These are phyloP conservation scores for Phytophthora idaei DNA, from an alignment of 352 stramenopile species.

Conservation along the genomic window DNA sequence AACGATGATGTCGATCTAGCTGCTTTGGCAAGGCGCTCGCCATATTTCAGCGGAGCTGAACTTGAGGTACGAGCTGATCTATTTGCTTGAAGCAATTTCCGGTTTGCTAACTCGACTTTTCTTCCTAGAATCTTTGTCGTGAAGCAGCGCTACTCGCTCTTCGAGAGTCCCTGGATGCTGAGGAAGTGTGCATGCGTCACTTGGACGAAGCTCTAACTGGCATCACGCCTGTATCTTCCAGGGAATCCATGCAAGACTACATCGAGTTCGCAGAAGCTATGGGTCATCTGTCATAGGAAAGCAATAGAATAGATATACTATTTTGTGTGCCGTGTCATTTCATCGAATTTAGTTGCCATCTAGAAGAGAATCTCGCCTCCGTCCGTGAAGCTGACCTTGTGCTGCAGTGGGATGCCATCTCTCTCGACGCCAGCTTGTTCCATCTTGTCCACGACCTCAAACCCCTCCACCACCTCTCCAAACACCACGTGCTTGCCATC, in stretches of 20 bases:
- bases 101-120: neutral
- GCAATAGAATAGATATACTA: constrained; percentile 20
- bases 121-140: constrained; percentile 80
- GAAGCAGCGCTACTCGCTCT: constrained; percentile 80
- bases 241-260: constrained; percentile 61
- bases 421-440: constrained; percentile 63
- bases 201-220: constrained; percentile 57
- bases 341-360: neutral
- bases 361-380: constrained; percentile 74
- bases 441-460: constrained; percentile 86
- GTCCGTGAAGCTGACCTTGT: constrained; percentile 80
- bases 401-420: constrained; percentile 66
- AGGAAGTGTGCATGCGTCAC: constrained; percentile 60
- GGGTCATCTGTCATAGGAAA: constrained; percentile 50
- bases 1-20: constrained; percentile 68
- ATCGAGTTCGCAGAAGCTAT: constrained; percentile 65
- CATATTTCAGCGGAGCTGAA: constrained; percentile 86
- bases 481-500: constrained; percentile 89
- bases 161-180: constrained; percentile 66
- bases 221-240: constrained; percentile 63
- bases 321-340: too few relatives aligned
- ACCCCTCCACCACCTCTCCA: constrained; percentile 84
- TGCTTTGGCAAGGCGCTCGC: constrained; percentile 53
- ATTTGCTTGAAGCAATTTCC: neutral
- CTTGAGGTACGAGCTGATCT: constrained; percentile 65